Evolutionary conservation across 352 stramenopile species (phyloP).

Genomic region (Hyaloperonospora brassicae): DNA sequence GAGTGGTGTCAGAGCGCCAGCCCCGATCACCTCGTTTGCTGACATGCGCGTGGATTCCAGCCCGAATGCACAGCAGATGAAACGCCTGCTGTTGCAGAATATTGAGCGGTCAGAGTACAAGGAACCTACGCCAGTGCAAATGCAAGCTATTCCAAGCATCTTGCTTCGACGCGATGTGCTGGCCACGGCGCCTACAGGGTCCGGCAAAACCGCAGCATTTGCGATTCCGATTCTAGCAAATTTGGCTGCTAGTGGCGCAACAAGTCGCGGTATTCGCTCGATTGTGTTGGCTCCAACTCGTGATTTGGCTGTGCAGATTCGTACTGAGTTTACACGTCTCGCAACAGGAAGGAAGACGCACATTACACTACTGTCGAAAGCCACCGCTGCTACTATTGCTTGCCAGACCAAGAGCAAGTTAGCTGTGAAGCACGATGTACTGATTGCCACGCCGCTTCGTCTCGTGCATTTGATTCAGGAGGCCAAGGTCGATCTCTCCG

Average conservation of each 20-base stretch:
- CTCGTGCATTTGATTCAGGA: slow-evolving; percentile 89
- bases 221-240: slow-evolving; percentile 90
- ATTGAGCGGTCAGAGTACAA: slow-evolving; percentile 91
- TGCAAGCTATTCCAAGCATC: slow-evolving; percentile 92
- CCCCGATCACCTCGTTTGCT: slow-evolving; percentile 68
- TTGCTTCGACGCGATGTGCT: slow-evolving; percentile 90
- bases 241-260: slow-evolving; percentile 30
- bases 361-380: slow-evolving; percentile 89
- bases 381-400: slow-evolving; percentile 74
- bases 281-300: slow-evolving; percentile 95
- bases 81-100: slow-evolving; percentile 61
- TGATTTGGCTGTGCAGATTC: slow-evolving; percentile 96
- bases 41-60: slow-evolving; percentile 49
- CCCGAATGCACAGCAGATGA: slow-evolving; percentile 52
- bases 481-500: slow-evolving; percentile 71
- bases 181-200: slow-evolving; percentile 93
- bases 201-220: slow-evolving; percentile 97
- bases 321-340: slow-evolving; percentile 91
- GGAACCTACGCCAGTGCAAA: slow-evolving; percentile 98
- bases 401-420: slow-evolving; percentile 74
- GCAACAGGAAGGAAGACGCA: slow-evolving; percentile 81
- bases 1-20: slow-evolving; percentile 48
- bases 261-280: slow-evolving; percentile 71
- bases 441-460: slow-evolving; percentile 95
- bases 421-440: slow-evolving; percentile 86